Evolutionary conservation across 164 flowering plant species (phyloP), one percentile per base, ranked within the genome.

Genomic region (Tetrastigma voinierianum): DNA sequence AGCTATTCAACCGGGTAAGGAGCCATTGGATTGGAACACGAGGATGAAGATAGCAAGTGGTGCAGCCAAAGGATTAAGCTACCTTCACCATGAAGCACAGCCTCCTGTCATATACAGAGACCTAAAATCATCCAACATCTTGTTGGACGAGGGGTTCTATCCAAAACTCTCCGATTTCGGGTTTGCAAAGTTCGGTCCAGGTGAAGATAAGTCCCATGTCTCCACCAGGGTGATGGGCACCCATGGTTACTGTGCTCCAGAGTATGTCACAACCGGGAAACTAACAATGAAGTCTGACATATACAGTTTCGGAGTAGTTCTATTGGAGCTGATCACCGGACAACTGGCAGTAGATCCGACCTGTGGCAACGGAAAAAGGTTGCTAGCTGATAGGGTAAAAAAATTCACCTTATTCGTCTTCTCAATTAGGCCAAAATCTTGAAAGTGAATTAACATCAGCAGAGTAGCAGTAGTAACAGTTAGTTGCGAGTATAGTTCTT

Each of bases 141-240:
- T 90, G 65, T 62, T 90, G 57, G 86, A 67, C 51, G 82, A 84
- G 43, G 81, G 75, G 0, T 90, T 63, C 66, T 81, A 82, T 18
- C 91, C 96, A 10, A 90, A 87, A 70, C 82, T 88, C 57, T 88
- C 96, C 57, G 96, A 88, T 73, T 90, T 90, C 61, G 93, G 93
- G 13, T 78, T 83, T 9, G 83, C 82, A 2, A 78, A 81, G 67
- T 76, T 84, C 58, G 81, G 80, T 24, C 80, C 84, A 15, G 45
- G 3, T 12, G 87, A 70, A 10, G 87, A 76, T 62, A 67, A 77
- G 58, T 67, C 80, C 12, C 80, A 79, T 76, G 83, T 79, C 23
- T 71, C 83, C 2, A 78, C 84, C 20, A 68, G 85, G 61, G 74
- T 83, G 24, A 77, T 83, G 82, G 85, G 85, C 6, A 83, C 85